Base-by-base conservation (phyloP, 352 stramenopile genomes). In the Globisporangium rhizosaccharum region DNA sequence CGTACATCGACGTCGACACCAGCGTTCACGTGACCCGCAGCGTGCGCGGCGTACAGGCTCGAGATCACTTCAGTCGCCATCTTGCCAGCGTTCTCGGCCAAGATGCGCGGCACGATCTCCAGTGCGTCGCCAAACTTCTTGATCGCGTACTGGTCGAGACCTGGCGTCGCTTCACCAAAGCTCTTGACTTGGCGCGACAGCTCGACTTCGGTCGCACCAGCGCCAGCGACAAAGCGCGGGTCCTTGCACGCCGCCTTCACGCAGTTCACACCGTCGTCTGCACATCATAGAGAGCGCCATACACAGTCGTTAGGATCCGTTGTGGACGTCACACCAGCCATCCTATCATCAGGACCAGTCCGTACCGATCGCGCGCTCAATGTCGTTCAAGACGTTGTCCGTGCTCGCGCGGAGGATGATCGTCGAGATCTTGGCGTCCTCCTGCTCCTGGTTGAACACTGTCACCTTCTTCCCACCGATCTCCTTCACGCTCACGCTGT, bases 71-170 rank as follows among this genome's bases (percentile, higher is more conserved):
- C 81, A 1, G 83, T 95, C 26, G 92, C 91, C 85, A 98, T 96
- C 73, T 97, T 89, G 30, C 97, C 97, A 2, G 96, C 87, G 82
- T 99, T 99, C 73, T 99, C 97, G 2, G 97, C 96, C 54, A 99
- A 79, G 59, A 97, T 99, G 33, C 96, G 85, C 11, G 97, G 96
- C 41, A 99, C 90, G 44, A 99, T 90, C 73, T 99, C 96, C 33
- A 99, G 83, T 25, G 97, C 96, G 55, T 99, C 97, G 53, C 92
- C 97, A 76, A 99, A 99, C 72, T 99, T 98, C 62, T 97, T 96
- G 73, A 99, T 99, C 57, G 97, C 96, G 76, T 99, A 99, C 79
- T 99, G 97, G 72, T 99, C 97, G 55, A 99, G 85, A 25, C 97
- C 97, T 2, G 96, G 91, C 64, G 84, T 96, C n/a, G 91, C 90